These are phyloP conservation scores for Phylloporus scabripes DNA, from an alignment of 768 basidiomycete species.

Conservation along the genomic window DNA sequence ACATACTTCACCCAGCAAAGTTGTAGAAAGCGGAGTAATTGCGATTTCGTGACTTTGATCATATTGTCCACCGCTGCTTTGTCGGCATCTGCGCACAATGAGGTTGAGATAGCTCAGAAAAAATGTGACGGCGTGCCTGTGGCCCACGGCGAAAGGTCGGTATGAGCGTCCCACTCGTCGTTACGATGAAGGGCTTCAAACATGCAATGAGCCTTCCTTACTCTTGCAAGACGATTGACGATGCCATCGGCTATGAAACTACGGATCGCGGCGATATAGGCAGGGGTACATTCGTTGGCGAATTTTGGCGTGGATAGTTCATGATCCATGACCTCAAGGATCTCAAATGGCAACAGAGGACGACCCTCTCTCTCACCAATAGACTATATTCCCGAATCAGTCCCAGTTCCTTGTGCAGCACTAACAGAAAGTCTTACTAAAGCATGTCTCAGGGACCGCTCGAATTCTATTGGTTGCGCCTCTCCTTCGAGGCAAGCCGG, in stretches of 20 bases:
- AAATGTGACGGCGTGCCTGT: constrained; percentile 43
- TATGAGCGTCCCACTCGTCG: constrained; percentile 72
- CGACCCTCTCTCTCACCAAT: constrained; percentile 54
- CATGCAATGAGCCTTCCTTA: constrained; percentile 73
- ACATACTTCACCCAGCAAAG: constrained; percentile 89
- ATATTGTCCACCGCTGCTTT: constrained; percentile 82
- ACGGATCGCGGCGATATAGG: constrained; percentile 64
- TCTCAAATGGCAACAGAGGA: constrained; percentile 81
- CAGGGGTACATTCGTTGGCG: constrained; percentile 61
- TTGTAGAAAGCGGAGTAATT: constrained; percentile 76
- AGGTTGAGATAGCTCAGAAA: neutral
- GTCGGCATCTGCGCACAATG: constrained; percentile 46
- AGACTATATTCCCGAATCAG: constrained; percentile 40
- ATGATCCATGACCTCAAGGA: constrained; percentile 63
- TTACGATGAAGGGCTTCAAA: constrained; percentile 72
- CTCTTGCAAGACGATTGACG: constrained; percentile 56
- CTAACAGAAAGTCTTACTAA: constrained; percentile 39
- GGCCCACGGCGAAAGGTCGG: constrained; percentile 72
- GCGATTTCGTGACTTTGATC: constrained; percentile 79
- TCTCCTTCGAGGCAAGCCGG: constrained; percentile 96
- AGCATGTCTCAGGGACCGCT: constrained; percentile 83
- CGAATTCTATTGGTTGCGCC: constrained; percentile 86
- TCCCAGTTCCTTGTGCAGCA: constrained; percentile 1
- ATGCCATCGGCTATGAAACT: constrained; percentile 67
- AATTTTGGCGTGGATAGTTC: constrained; percentile 57